These are phyloP conservation scores for Rhodotorula babjevae DNA, from an alignment of 768 basidiomycete genomes.

Conservation along the genomic window DNA sequence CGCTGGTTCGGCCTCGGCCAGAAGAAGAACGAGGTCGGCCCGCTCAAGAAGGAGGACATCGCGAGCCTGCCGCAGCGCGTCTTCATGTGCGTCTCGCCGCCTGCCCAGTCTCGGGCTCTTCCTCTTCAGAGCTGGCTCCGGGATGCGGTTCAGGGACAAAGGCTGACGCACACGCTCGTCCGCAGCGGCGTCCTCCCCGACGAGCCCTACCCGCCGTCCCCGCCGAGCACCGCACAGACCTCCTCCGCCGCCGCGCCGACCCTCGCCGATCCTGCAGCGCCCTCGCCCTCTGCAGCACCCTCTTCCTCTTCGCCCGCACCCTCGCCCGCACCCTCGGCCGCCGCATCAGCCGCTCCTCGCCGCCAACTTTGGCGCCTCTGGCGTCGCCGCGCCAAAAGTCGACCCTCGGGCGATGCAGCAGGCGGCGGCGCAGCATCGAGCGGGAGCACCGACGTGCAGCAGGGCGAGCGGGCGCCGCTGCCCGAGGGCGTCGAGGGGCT, in stretches of 20 bases:
- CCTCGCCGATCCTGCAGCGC: neutral
- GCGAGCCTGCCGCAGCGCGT: conserved; percentile 29
- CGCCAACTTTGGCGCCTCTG: conserved; percentile 15
- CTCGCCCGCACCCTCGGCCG: neutral
- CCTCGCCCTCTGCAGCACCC: neutral
- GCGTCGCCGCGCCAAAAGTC: neutral
- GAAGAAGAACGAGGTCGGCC: conserved; percentile 41
- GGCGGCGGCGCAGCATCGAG: too few relatives aligned
- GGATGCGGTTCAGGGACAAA: too few relatives aligned
- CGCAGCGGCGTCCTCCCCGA: neutral
- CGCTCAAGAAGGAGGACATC: conserved; percentile 36
- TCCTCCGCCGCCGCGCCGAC: neutral
- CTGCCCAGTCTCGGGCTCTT: neutral
- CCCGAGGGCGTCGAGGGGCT: conserved; percentile 9
- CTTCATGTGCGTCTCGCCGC: conserved; percentile 9
- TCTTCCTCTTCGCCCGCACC: neutral
- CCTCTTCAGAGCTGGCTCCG: too few relatives aligned
- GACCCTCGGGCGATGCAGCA: neutral
- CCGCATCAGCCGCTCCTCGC: neutral
- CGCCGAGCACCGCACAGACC: neutral
- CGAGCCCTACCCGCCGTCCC: neutral
- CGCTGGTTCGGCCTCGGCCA: conserved; percentile 37
- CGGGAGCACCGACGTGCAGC: fast-evolving
- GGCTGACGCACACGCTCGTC: fast-evolving
- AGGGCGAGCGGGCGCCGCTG: neutral